phyloP scores from a whole-genome alignment of 192 early-diverging fungal genomes.

The Dispira parvispora region DNA sequence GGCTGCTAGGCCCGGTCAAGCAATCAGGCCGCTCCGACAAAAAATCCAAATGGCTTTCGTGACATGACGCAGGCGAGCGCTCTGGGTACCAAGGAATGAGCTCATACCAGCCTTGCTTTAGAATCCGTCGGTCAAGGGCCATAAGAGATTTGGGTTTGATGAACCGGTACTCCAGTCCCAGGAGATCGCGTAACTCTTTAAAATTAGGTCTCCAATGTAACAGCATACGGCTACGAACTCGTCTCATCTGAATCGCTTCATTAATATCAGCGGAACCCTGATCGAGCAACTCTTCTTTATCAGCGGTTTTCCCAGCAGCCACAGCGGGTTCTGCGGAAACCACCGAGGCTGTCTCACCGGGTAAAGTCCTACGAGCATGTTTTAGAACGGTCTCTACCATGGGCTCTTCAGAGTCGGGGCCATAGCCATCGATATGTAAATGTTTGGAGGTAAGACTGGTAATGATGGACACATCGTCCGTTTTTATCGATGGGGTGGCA shows the following conservation, averaged over 20 bases:
- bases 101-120: conserved; percentile 2
- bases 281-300: too few species aligned
- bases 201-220: not conserved
- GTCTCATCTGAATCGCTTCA: not conserved
- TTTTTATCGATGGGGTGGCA: conserved; percentile 5
- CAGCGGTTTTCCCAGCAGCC: too few species aligned
- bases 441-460: conserved; percentile 2
- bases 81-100: conserved; percentile 9
- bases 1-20: too few species aligned
- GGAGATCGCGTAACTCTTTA: not conserved
- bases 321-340: too few species aligned
- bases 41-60: too few species aligned
- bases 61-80: not conserved
- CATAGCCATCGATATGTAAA: not conserved
- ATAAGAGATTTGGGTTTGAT: conserved; percentile 3
- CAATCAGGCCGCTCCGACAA: too few species aligned
- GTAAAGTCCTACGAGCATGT: too few species aligned
- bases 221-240: conserved; percentile 6
- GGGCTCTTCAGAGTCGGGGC: too few species aligned
- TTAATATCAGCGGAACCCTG: too few species aligned
- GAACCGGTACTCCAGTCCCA: conserved; percentile 1
- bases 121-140: not conserved
- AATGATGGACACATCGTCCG: conserved; percentile 5
- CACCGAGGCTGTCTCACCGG: too few species aligned
- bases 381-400: too few species aligned